phyloP scores from a whole-genome alignment of 345 rosid species.

The Salix brachista region DNA sequence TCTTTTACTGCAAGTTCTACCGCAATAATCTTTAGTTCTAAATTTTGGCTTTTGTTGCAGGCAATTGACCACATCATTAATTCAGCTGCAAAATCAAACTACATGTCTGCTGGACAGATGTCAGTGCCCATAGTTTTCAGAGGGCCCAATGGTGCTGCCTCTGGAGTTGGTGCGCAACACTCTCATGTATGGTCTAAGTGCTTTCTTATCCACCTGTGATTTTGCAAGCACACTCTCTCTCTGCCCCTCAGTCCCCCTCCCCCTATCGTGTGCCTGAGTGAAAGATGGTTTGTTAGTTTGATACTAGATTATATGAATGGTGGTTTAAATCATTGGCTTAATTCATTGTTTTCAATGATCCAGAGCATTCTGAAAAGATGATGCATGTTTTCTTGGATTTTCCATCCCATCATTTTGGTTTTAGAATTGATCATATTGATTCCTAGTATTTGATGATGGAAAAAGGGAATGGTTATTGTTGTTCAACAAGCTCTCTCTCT shows the following conservation, averaged over 20 bases:
- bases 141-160: conserved; percentile 98
- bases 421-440: neutral
- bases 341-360: neutral
- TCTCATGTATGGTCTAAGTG: conserved; percentile 56
- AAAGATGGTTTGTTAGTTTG: too few relatives aligned
- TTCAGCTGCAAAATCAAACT: conserved; percentile 79
- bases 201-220: neutral
- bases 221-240: neutral
- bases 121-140: conserved; percentile 82
- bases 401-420: neutral
- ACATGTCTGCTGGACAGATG: conserved; percentile 89
- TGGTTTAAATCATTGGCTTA: neutral
- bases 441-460: neutral
- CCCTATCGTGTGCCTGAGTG: neutral
- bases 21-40: neutral
- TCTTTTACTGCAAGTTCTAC: neutral
- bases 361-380: neutral
- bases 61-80: conserved; percentile 92
- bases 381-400: neutral
- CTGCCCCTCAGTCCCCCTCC: neutral
- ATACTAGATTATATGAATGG: neutral
- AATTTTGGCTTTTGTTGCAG: conserved; percentile 32
- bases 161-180: conserved; percentile 98
- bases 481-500: neutral
- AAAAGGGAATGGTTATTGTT: neutral